A percentile compares a stretch with the other conserved stretches of the same genome.
Conservation (phyloP, 2,329 filamentous ascomycete species). For the Penicillium corylophilum region DNA sequence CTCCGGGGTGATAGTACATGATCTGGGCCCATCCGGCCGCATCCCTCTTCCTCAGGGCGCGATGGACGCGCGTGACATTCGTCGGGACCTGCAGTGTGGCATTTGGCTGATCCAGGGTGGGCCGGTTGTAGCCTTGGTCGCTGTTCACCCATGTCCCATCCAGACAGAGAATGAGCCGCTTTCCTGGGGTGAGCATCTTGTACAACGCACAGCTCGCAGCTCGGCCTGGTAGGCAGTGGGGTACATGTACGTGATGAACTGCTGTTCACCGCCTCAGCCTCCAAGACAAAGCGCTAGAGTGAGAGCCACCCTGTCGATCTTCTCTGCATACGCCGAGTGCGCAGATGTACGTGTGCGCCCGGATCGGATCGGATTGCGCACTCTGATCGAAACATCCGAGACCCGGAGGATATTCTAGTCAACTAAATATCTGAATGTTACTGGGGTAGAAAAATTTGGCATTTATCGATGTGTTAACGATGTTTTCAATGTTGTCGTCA, state of each 20-base stretch:
- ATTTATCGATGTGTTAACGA: no score
- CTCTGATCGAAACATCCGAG: no score
- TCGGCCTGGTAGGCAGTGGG: neutral
- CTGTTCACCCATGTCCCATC: conserved; percentile 23
- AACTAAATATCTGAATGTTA: no score
- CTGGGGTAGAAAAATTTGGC: no score
- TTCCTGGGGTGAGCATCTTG: conserved; percentile 12
- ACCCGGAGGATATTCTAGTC: no score
- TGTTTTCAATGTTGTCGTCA: no score
- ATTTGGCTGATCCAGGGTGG: conserved; percentile 14
- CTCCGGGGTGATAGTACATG: conserved; percentile 19
- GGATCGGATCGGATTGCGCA: neutral
- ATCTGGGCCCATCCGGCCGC: conserved; percentile 14
- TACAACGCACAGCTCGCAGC: neutral
- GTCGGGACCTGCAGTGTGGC: conserved; percentile 15
- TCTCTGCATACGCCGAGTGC: neutral
- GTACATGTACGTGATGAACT: neutral
- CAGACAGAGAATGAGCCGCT: conserved; percentile 18
- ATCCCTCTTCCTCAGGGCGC: conserved; percentile 13
- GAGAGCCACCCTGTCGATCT: neutral
- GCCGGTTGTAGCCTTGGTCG: conserved; percentile 18
- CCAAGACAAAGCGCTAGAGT: neutral
- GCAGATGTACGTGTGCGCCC: neutral
- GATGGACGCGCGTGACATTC: conserved; percentile 20
- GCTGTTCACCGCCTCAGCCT: neutral